A percentile compares a stretch with the other conserved stretches of the same genome.
Evolutionary conservation across 2,329 filamentous ascomycete species (phyloP).

Genomic region (Epichloe sp.): DNA sequence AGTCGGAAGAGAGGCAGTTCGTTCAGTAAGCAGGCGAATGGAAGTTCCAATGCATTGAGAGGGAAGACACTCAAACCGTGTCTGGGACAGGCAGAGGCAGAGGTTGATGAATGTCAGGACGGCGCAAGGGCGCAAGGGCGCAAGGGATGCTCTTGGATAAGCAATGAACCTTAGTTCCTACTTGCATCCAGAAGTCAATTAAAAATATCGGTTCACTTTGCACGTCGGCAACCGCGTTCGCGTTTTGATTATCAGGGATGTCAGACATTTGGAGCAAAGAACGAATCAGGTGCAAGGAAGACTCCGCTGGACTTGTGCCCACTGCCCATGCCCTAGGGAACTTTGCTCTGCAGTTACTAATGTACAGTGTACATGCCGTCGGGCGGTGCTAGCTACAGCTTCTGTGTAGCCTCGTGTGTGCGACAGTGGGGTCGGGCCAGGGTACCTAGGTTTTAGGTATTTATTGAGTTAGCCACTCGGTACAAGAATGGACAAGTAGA

Average conservation of each 20-base stretch:
- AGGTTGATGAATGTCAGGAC: background rate
- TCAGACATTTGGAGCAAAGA: background rate
- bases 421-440: too few relatives aligned
- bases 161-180: background rate
- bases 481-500: background rate
- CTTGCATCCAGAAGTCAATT: background rate
- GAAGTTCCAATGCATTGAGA: background rate
- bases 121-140: background rate
- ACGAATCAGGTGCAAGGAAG: background rate
- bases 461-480: background rate
- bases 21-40: background rate
- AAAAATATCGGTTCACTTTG: constrained; percentile 5
- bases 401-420: too few relatives aligned
- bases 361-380: too few relatives aligned
- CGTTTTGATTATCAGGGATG: constrained; percentile 12
- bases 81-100: too few relatives aligned
- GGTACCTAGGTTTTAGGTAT: too few relatives aligned
- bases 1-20: background rate
- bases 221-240: constrained; percentile 16
- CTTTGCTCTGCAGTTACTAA: too few relatives aligned
- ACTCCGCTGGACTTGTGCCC: background rate
- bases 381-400: too few relatives aligned
- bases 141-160: background rate
- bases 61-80: background rate
- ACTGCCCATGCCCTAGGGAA: too few relatives aligned